Percentiles rank a stretch among this genome's conserved stretches.
Evolutionary conservation across 2,329 filamentous ascomycete genomes (phyloP).

Genomic region (Phialophora macrospora): DNA sequence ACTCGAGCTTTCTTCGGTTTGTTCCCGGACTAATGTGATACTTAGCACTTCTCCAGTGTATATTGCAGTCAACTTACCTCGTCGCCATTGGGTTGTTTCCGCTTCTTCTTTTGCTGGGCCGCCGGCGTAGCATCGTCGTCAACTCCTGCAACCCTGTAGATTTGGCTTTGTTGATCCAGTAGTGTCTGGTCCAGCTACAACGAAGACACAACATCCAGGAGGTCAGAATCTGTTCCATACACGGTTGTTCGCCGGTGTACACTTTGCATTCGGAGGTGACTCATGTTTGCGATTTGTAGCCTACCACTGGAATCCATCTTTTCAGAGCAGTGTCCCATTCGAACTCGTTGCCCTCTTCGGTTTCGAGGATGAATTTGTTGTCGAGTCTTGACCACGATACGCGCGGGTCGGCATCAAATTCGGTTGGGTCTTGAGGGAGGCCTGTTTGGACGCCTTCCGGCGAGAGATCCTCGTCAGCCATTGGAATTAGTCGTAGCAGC

Average conservation of each 20-base stretch:
- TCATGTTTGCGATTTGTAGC: constrained; percentile 34
- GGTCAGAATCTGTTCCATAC: constrained; percentile 37
- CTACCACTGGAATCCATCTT: constrained; percentile 74
- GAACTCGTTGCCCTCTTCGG: constrained; percentile 82
- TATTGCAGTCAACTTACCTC: constrained; percentile 50
- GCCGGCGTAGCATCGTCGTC: constrained; percentile 59
- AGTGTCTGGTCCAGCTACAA: constrained; percentile 63
- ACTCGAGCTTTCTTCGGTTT: constrained; percentile 55
- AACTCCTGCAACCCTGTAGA: constrained; percentile 65
- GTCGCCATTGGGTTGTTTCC: constrained; percentile 57
- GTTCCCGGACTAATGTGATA: constrained; percentile 40
- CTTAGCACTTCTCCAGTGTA: constrained; percentile 42
- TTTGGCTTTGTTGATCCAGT: constrained; percentile 64
- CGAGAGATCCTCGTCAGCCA: constrained; percentile 29
- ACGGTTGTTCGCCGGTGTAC: constrained; percentile 26
- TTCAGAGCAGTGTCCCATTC: constrained; percentile 74
- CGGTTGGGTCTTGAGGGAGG: constrained; percentile 62
- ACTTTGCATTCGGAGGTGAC: constrained; percentile 28
- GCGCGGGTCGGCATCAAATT: constrained; percentile 78
- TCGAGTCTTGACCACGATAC: constrained; percentile 86
- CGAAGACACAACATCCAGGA: constrained; percentile 28
- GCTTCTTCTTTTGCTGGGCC: constrained; percentile 55
- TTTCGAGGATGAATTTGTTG: constrained; percentile 80
- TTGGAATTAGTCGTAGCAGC: background rate
- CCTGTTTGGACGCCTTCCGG: constrained; percentile 31